Base-by-base conservation (phyloP, 805 yeast species). In the baker's yeast (Saccharomyces cerevisiae) region DNA sequence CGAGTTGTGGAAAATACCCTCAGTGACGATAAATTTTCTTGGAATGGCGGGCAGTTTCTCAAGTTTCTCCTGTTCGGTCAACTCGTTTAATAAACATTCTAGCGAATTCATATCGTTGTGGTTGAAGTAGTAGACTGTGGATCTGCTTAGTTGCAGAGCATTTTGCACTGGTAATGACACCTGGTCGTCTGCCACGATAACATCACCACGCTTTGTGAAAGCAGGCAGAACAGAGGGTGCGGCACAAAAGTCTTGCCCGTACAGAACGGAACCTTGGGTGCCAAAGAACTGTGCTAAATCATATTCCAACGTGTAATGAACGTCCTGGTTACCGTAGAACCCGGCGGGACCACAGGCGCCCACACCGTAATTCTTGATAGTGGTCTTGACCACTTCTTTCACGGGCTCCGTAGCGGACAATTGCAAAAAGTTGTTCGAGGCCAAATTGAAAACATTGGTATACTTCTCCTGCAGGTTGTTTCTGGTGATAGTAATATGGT, bases 261-360 rank as follows among this genome's bases (percentile, higher is more conserved):
- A 94, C 47, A 92, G 73, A 53, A 94, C 88, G 49, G 89, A 83
- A 53, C 79, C 79, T 59, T 88, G 96, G 2, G 89, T 79, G 27
- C 86, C 89, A 59, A 92, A 81, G 65, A 83, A 92, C 31, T 75
- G 68, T 11, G 97, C 83, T 56, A 94, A 71, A 57, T 83, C 86
- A 62, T 82, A 82, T 68, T 90, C 96, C 54, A 88, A 76, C 62
- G 85, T 78, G 53, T 83, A 84, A 67, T 94, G 99, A 47, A 84
- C 89, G 67, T 90, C 96, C 71, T 90, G 96, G 56, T 90, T 87
- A 57, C 99, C 99, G 70, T 91, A 94, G 65, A 94, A 94, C 54
- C 96, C 96, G 47, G 97, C 96, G 4, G 99, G 98, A 46, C 98
- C 97, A 76, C 99, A 94, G 0, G 97, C 92, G 59, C 99, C 99